A percentile compares a stretch with the other conserved stretches of the same genome.
phyloP scores from a whole-genome alignment of 495 filamentous ascomycete species.

The Xylaria curta region DNA sequence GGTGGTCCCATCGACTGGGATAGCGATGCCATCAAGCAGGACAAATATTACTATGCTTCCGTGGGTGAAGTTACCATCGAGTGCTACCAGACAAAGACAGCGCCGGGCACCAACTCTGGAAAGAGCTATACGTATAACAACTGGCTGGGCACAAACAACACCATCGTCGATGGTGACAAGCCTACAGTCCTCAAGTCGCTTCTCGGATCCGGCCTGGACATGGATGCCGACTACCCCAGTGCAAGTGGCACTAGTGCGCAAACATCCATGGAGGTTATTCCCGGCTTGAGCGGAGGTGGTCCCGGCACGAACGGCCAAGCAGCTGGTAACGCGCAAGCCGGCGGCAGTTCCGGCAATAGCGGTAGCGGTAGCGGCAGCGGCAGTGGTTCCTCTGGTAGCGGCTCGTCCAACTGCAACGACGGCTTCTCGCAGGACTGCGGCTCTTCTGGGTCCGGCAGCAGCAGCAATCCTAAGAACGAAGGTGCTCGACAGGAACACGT shows the following conservation, averaged over 20 bases:
- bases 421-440: slow-evolving; percentile 46
- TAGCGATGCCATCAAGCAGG: slow-evolving; percentile 75
- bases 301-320: slow-evolving; percentile 39
- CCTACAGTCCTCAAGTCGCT: slow-evolving; percentile 80
- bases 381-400: slow-evolving; percentile 29
- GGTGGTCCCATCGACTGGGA: slow-evolving; percentile 92
- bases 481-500: slow-evolving; percentile 46
- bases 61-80: slow-evolving; percentile 78
- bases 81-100: slow-evolving; percentile 77
- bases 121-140: slow-evolving; percentile 79
- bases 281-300: slow-evolving; percentile 45
- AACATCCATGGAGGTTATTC: slow-evolving; percentile 34
- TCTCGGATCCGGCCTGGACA: slow-evolving; percentile 76
- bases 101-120: slow-evolving; percentile 63
- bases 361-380: slow-evolving; percentile 19
- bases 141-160: slow-evolving; percentile 69
- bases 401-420: slow-evolving; percentile 34
- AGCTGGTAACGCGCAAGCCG: slow-evolving; percentile 29
- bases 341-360: slow-evolving; percentile 20
- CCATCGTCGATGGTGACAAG: slow-evolving; percentile 76
- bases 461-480: slow-evolving; percentile 35
- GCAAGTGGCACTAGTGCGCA: slow-evolving; percentile 36
- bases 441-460: slow-evolving; percentile 27
- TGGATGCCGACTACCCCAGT: slow-evolving; percentile 56
- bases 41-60: slow-evolving; percentile 88